These are phyloP conservation scores for Cryptococcus hybrid DNA, from an alignment of 1,284 basidiomycete genomes.

Conservation along the genomic window DNA sequence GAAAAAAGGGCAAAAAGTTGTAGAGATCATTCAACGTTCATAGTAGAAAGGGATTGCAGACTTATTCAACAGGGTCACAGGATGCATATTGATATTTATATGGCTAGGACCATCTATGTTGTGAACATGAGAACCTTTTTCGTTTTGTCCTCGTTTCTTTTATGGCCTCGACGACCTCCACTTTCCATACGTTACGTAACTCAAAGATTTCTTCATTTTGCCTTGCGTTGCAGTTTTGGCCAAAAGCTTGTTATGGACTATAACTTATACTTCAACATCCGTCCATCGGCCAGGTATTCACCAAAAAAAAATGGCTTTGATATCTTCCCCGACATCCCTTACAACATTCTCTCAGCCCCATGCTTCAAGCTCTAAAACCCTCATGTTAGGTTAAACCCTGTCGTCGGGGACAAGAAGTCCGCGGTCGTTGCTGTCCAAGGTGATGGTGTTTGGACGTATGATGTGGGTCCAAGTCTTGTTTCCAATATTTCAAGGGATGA, in stretches of 20 bases:
- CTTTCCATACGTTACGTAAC: slow-evolving; percentile 10
- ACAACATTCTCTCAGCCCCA: slow-evolving; percentile 40
- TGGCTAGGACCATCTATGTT: too few species aligned
- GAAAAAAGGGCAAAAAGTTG: too few species aligned
- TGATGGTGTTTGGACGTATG: slow-evolving; percentile 50
- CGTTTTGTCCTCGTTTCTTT: too few species aligned
- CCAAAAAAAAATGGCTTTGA: slow-evolving; percentile 30
- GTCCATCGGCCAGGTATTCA: not conserved
- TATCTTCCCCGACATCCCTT: slow-evolving; percentile 40
- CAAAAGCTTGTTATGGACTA: too few species aligned
- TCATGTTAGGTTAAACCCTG: slow-evolving; percentile 39
- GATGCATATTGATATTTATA: too few species aligned
- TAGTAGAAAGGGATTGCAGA: too few species aligned
- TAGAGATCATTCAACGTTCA: too few species aligned
- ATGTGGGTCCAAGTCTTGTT: slow-evolving; percentile 32
- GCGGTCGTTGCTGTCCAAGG: slow-evolving; percentile 49
- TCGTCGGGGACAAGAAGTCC: slow-evolving; percentile 32
- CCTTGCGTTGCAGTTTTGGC: not conserved
- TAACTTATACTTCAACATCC: not conserved
- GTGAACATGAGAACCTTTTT: too few species aligned
- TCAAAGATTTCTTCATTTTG: slow-evolving; percentile 11
- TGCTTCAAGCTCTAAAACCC: slow-evolving; percentile 38
- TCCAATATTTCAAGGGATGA: not conserved
- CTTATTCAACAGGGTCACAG: too few species aligned
- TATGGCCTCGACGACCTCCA: not conserved